A percentile compares a stretch with the other conserved stretches of the same genome.
Evolutionary conservation across 1,139 yeast species (phyloP).

Genomic region (Magnusiomyces clavatus): DNA sequence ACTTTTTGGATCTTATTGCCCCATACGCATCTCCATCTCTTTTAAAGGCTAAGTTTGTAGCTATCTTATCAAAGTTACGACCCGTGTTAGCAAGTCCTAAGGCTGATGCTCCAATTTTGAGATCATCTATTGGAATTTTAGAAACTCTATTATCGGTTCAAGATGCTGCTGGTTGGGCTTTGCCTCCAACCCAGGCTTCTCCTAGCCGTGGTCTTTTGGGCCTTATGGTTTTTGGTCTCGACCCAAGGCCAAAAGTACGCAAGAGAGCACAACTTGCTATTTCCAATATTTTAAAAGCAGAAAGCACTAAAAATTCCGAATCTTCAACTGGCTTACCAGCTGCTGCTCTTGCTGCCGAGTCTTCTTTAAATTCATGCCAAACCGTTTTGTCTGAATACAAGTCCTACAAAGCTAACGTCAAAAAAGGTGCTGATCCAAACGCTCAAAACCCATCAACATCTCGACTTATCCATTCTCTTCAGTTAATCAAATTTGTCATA

Average conservation of each 20-base stretch:
- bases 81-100: slow-evolving; percentile 64
- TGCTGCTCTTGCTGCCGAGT: slow-evolving; percentile 58
- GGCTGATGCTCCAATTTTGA: slow-evolving; percentile 77
- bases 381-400: slow-evolving; percentile 36
- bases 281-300: slow-evolving; percentile 58
- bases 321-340: slow-evolving; percentile 50
- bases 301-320: slow-evolving; percentile 70
- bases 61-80: slow-evolving; percentile 71
- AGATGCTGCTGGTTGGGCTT: slow-evolving; percentile 69
- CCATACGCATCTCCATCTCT: slow-evolving; percentile 67
- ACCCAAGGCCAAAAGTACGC: slow-evolving; percentile 91
- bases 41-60: slow-evolving; percentile 64
- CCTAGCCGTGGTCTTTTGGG: slow-evolving; percentile 82
- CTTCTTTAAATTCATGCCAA: slow-evolving; percentile 48
- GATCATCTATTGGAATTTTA: slow-evolving; percentile 78
- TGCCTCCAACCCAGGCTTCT: slow-evolving; percentile 43
- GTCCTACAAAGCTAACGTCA: slow-evolving; percentile 22
- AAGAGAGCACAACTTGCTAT: slow-evolving; percentile 91
- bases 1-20: slow-evolving; percentile 70
- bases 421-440: slow-evolving; percentile 15
- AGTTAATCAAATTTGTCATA: slow-evolving; percentile 61
- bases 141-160: slow-evolving; percentile 77
- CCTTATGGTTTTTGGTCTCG: slow-evolving; percentile 69
- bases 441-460: slow-evolving; percentile 34
- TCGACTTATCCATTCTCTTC: slow-evolving; percentile 66